These are phyloP conservation scores for Coniosporium apollinis DNA, from an alignment of 495 filamentous ascomycete species.

Conservation along the genomic window DNA sequence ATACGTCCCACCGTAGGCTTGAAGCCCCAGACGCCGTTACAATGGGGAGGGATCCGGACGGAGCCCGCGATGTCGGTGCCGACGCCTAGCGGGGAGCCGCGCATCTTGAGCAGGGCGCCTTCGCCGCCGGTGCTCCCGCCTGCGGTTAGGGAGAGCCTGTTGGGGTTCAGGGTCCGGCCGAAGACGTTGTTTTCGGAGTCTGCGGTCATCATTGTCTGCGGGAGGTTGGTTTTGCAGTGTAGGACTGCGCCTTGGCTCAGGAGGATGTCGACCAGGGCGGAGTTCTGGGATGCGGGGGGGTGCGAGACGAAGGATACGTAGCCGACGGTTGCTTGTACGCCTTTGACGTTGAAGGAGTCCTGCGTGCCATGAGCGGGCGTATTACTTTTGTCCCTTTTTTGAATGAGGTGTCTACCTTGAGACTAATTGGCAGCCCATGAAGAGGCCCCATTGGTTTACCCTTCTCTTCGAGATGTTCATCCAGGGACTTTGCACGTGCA, in stretches of 20 bases:
- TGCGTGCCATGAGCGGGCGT: too few relatives aligned
- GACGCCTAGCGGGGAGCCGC: conserved; percentile 23
- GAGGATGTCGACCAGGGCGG: conserved; percentile 19
- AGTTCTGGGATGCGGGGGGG: conserved; percentile 2
- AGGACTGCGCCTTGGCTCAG: conserved; percentile 32
- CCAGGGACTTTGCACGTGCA: conserved; percentile 24
- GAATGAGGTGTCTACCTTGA: too few relatives aligned
- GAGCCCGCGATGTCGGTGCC: conserved; percentile 23
- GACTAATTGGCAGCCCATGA: conserved; percentile 27
- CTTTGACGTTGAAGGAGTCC: conserved; percentile 20
- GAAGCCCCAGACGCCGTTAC: conserved; percentile 18
- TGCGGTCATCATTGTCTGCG: conserved; percentile 34
- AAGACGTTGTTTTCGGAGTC: conserved; percentile 42
- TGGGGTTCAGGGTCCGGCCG: conserved; percentile 47
- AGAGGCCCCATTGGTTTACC: conserved; percentile 24
- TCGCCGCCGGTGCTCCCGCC: conserved; percentile 49
- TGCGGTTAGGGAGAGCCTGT: conserved; percentile 37
- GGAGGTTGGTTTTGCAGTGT: conserved; percentile 37
- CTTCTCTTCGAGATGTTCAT: conserved; percentile 25
- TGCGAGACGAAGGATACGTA: conserved; percentile 14
- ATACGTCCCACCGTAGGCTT: conserved; percentile 16
- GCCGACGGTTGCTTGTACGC: conserved; percentile 8
- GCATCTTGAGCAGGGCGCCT: conserved; percentile 30
- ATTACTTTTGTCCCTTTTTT: too few relatives aligned
- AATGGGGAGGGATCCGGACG: conserved; percentile 20